A percentile compares a stretch with the other conserved stretches of the same genome.
Conservation (phyloP, 495 filamentous ascomycete genomes). For the Aspergillus taichungensis region DNA sequence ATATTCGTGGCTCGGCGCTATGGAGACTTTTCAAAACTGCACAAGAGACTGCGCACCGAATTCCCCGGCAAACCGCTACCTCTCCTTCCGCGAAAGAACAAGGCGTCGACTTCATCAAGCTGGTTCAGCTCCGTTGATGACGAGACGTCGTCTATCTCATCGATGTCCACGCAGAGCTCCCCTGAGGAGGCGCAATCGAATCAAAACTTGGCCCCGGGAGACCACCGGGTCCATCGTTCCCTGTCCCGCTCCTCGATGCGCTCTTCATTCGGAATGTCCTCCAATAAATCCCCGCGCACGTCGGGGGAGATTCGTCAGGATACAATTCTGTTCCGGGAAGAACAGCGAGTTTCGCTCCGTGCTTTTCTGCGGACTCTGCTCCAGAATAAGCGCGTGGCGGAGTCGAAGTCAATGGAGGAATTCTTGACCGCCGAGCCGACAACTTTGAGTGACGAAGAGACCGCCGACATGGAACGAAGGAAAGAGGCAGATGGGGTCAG, state of each 20-base stretch:
- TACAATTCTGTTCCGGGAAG: slow-evolving; percentile 72
- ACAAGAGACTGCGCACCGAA: slow-evolving; percentile 72
- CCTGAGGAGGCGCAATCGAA: slow-evolving; percentile 27
- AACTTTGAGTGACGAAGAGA: slow-evolving; percentile 69
- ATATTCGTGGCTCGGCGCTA: slow-evolving; percentile 77
- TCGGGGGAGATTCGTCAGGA: slow-evolving; percentile 38
- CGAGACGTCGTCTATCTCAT: slow-evolving; percentile 70
- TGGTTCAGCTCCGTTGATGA: slow-evolving; percentile 50
- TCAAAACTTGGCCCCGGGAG: slow-evolving; percentile 17
- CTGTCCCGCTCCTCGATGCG: slow-evolving; percentile 30
- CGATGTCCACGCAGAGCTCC: slow-evolving; percentile 51
- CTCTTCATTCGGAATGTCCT: slow-evolving; percentile 17
- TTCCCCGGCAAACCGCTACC: slow-evolving; percentile 87
- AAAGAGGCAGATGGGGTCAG: slow-evolving; percentile 81
- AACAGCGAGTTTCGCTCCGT: slow-evolving; percentile 82
- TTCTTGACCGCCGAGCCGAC: slow-evolving; percentile 69
- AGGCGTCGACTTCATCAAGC: slow-evolving; percentile 54
- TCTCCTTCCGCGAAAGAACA: slow-evolving; percentile 83
- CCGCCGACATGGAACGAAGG: slow-evolving; percentile 64
- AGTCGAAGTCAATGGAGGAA: slow-evolving; percentile 69
- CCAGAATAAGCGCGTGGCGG: slow-evolving; percentile 73
- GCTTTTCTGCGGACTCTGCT: slow-evolving; percentile 80
- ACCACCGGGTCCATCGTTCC: slow-evolving; percentile 23
- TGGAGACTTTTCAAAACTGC: slow-evolving; percentile 73
- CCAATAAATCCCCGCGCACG: slow-evolving; percentile 35